Percentiles rank a stretch among this genome's conserved stretches.
Conservation (phyloP, 2,329 filamentous ascomycete species). For the Arthroderma sp. region DNA sequence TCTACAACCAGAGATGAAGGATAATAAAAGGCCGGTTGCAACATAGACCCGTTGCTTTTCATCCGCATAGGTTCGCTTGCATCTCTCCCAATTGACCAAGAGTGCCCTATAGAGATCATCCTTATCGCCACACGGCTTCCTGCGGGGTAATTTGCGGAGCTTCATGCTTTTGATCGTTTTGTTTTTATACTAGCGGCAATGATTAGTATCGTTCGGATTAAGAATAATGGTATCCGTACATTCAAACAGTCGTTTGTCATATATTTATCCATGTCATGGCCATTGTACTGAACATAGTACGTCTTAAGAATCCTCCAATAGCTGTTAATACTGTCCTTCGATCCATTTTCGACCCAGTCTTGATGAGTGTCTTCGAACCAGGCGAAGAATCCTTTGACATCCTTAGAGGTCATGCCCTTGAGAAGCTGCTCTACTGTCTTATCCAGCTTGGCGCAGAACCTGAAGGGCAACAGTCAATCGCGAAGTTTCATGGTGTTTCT, state of each 20-base stretch:
- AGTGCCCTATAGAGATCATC: conserved; percentile 11
- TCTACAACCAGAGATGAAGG: conserved; percentile 9
- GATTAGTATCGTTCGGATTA: conserved; percentile 2
- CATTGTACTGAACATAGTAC: not conserved
- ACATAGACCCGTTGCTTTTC: conserved; percentile 11
- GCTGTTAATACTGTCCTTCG: conserved; percentile 1
- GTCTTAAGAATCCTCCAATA: conserved; percentile 2
- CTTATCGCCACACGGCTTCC: conserved; percentile 8
- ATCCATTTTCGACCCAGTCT: too few relatives aligned
- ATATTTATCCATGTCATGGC: not conserved
- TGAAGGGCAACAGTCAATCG: not conserved
- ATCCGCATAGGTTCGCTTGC: conserved; percentile 10
- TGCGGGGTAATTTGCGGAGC: conserved; percentile 6
- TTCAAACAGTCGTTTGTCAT: conserved; percentile 1
- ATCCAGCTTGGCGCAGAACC: not conserved
- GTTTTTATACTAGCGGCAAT: conserved; percentile 10
- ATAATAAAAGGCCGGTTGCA: conserved; percentile 9
- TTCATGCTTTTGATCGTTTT: conserved; percentile 9
- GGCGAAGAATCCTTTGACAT: conserved; percentile 3
- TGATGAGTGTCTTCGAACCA: conserved; percentile 1
- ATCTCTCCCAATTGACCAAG: conserved; percentile 3
- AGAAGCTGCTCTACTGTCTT: not conserved
- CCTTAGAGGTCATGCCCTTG: not conserved
- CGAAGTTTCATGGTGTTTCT: not conserved
- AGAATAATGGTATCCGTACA: not conserved